phyloP scores from a whole-genome alignment of 345 rosid species.

The Lepidium sativum region DNA sequence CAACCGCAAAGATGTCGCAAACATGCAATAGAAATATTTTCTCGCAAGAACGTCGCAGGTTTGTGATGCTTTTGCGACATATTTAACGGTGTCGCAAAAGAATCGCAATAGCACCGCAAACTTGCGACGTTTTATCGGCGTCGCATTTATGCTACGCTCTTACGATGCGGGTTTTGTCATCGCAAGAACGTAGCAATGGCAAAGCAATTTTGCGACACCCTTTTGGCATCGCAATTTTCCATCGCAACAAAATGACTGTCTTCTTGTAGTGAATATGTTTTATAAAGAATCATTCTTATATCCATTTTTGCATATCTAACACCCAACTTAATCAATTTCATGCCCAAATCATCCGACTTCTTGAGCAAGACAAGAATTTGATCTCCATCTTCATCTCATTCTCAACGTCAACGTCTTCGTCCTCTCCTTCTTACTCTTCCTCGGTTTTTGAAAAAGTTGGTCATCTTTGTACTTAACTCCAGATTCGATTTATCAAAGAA shows the following conservation, averaged over 20 bases:
- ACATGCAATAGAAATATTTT: too few relatives aligned
- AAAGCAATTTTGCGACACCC: too few relatives aligned
- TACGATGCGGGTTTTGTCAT: too few relatives aligned
- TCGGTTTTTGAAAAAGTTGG: slow-evolving; percentile 38
- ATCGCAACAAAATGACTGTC: neutral
- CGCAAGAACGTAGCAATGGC: too few relatives aligned
- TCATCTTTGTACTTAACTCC: slow-evolving; percentile 44
- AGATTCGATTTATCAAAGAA: slow-evolving; percentile 46
- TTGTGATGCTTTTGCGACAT: too few relatives aligned
- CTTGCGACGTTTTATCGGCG: too few relatives aligned
- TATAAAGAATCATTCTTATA: neutral
- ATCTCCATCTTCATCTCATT: slow-evolving; percentile 36
- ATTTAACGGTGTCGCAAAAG: too few relatives aligned
- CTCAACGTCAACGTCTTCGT: neutral
- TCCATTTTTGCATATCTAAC: slow-evolving; percentile 44
- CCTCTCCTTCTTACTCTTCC: slow-evolving; percentile 38
- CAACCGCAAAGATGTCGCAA: too few relatives aligned
- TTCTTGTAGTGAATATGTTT: neutral
- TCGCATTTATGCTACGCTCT: too few relatives aligned
- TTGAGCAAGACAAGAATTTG: slow-evolving; percentile 57
- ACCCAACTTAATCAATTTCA: slow-evolving; percentile 44
- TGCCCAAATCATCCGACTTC: slow-evolving; percentile 58
- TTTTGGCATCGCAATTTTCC: too few relatives aligned
- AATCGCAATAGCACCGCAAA: too few relatives aligned
- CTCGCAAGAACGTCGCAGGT: too few relatives aligned